These are phyloP conservation scores for Phytopythium aichiense DNA, from an alignment of 352 stramenopile genomes.

Conservation along the genomic window DNA sequence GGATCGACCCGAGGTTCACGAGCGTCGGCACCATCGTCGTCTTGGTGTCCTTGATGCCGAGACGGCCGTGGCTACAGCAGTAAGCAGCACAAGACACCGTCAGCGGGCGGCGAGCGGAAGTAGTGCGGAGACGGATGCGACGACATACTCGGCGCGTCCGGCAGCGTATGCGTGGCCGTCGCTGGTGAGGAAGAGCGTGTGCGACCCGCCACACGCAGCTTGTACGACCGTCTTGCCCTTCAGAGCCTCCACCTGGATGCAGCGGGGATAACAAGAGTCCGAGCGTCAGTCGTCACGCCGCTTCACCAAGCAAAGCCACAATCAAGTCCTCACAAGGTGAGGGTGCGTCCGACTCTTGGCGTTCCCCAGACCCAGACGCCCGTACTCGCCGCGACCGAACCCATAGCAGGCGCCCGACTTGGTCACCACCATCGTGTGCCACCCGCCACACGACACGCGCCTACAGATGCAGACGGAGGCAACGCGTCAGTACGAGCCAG, in stretches of 20 bases:
- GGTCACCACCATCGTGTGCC: slow-evolving; percentile 78
- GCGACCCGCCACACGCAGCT: slow-evolving; percentile 68
- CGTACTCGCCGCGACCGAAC: slow-evolving; percentile 78
- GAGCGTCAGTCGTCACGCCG: not conserved
- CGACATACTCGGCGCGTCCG: slow-evolving; percentile 77
- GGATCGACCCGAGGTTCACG: slow-evolving; percentile 50
- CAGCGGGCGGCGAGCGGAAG: not conserved
- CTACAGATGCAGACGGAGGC: slow-evolving; percentile 19
- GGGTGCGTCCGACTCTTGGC: slow-evolving; percentile 62
- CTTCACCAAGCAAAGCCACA: not conserved
- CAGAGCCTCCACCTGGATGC: slow-evolving; percentile 51
- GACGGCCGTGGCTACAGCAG: slow-evolving; percentile 50
- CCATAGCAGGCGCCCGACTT: slow-evolving; percentile 71
- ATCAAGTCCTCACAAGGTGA: slow-evolving; percentile 35
- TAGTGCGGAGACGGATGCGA: not conserved
- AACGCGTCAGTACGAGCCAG: not conserved
- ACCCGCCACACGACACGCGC: slow-evolving; percentile 75
- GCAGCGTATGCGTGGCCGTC: slow-evolving; percentile 83
- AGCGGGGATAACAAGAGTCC: not conserved
- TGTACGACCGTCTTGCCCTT: slow-evolving; percentile 63
- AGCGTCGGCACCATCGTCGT: slow-evolving; percentile 39
- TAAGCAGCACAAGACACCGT: slow-evolving; percentile 5
- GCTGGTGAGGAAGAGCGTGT: slow-evolving; percentile 86
- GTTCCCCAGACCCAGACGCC: slow-evolving; percentile 83
- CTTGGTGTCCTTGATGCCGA: slow-evolving; percentile 59